These are phyloP conservation scores for Letharia columbiana DNA, from an alignment of 495 filamentous ascomycete genomes.

Conservation along the genomic window DNA sequence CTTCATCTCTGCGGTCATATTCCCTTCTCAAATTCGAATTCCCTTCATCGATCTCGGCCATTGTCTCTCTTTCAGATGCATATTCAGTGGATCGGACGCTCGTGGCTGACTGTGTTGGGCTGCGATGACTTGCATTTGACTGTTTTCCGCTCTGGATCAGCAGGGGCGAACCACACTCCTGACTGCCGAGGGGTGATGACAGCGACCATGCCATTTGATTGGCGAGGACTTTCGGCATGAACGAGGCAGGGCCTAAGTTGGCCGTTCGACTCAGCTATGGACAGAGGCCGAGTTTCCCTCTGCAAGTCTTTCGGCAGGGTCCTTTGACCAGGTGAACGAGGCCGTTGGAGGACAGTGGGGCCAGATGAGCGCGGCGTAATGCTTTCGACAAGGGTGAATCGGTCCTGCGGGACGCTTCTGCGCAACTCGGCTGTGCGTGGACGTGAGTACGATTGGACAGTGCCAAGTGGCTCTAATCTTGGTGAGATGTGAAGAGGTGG, in stretches of 20 bases:
- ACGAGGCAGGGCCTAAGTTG: neutral
- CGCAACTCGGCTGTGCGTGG: neutral
- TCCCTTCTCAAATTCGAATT: neutral
- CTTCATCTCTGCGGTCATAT: neutral
- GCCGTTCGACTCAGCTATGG: neutral
- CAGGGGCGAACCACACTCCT: neutral
- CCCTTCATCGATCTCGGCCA: neutral
- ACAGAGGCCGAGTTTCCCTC: neutral
- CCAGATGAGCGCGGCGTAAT: neutral
- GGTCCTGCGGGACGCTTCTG: slow-evolving; percentile 1
- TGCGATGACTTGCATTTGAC: neutral
- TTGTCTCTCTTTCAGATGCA: too few relatives aligned
- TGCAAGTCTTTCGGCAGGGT: neutral
- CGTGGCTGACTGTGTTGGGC: neutral
- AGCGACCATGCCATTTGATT: neutral
- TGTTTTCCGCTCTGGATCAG: neutral
- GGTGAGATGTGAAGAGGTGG: neutral
- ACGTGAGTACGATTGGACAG: neutral
- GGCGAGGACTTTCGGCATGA: neutral
- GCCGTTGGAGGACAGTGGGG: neutral
- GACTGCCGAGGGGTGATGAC: neutral
- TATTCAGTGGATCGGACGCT: neutral
- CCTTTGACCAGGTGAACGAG: neutral
- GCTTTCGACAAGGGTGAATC: neutral
- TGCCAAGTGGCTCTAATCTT: neutral